A percentile compares a stretch with the other conserved stretches of the same genome.
Conservation (phyloP, 176 grass and related monocot genomes). For the Aechmea fasciata region DNA sequence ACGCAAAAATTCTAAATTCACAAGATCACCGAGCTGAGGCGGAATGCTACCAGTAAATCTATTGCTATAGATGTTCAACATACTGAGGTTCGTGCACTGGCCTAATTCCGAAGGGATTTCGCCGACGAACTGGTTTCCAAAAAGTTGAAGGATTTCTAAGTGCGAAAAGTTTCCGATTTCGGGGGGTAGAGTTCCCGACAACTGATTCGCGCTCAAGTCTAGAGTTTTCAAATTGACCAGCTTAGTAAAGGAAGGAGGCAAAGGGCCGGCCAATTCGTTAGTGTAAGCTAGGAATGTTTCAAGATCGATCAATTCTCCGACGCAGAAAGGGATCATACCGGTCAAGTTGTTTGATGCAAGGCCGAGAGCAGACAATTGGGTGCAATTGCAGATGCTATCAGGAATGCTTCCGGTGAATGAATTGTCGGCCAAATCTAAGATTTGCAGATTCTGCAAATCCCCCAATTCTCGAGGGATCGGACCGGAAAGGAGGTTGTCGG, state of each 20-base stretch:
- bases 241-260: constrained; percentile 53
- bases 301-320: constrained; percentile 40
- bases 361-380: constrained; percentile 29
- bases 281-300: neutral
- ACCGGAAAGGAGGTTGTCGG: constrained; percentile 39
- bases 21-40: constrained; percentile 52
- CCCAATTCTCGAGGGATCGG: constrained; percentile 59
- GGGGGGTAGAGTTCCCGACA: constrained; percentile 55
- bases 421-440: constrained; percentile 38
- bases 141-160: constrained; percentile 31
- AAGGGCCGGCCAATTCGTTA: constrained; percentile 38
- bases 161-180: constrained; percentile 46
- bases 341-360: constrained; percentile 41
- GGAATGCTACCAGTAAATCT: constrained; percentile 55
- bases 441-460: constrained; percentile 23
- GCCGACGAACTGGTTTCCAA: constrained; percentile 40
- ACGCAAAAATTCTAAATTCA: constrained; percentile 18
- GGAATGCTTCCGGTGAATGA: constrained; percentile 44
- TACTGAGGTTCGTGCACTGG: constrained; percentile 50
- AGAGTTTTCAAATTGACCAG: constrained; percentile 34
- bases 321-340: constrained; percentile 47
- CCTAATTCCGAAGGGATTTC: constrained; percentile 46
- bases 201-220: constrained; percentile 38
- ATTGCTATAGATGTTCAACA: constrained; percentile 53
- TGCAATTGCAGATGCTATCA: constrained; percentile 58